Evolutionary conservation across 129 eudicot genomes (phyloP), one percentile per base, ranked within the genome.

Genomic region (Flaveria robusta): DNA sequence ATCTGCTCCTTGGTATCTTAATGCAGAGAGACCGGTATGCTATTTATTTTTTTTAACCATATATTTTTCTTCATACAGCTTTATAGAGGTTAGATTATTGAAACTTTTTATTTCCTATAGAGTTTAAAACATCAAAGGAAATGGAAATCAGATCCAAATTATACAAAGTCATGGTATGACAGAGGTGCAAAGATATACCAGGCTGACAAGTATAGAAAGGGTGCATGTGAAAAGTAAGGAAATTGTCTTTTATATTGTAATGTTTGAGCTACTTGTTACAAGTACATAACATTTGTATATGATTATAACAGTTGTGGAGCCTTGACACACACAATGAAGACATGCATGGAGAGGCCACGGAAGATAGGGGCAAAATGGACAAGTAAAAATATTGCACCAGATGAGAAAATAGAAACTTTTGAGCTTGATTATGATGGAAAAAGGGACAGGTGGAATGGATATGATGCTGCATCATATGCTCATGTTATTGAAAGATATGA

Each of bases 101-200:
- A 59, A 11, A 59, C 66, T 27, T 63, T 63, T 29, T 29, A 39
- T 29, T 29, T 63, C 19, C 3, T 7, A 12, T 29, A 63, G 88
- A 92, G 96, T 90, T 84, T 93, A 78, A 93, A 91, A 70, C 98
- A 93, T 93, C 98, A 93, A 88, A 82, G 91, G 90, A 93, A 90
- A 67, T 91, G 97, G 98, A 93, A 93, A 72, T 84, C 90, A 2
- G 95, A 90, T 86, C 94, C 98, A 8, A 90, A 84, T 75, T 86
- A 90, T 52, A 88, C 96, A 9, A 91, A 84, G 64, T 75, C 90
- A 11, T 93, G 95, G 96, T 90, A 93, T 59, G 92, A 90, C 20
- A 83, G 96, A 84, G 97, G 98, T 42, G 90, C 87, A 20, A 88
- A 79, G 82, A 86, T 85, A 60, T 82, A 37, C 68, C 95, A 90